phyloP scores from a whole-genome alignment of 176 grass and related monocot species.

The Thinopyrum elongatum region DNA sequence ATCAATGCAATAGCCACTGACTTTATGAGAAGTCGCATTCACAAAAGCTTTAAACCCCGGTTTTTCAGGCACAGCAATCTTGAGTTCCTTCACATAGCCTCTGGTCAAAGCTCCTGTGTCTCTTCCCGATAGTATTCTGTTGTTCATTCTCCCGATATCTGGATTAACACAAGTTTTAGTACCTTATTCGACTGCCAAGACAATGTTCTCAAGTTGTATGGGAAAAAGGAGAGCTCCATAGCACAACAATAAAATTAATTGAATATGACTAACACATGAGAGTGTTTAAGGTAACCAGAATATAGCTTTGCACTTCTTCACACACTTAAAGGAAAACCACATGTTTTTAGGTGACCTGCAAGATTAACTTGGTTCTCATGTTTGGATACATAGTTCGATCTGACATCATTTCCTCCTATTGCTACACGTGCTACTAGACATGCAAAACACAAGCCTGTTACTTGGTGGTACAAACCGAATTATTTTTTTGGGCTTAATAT shows the following conservation, averaged over 20 bases:
- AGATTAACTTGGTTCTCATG: not conserved
- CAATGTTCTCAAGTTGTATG: not conserved
- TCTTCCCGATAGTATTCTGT: not conserved
- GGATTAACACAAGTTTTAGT: constrained; percentile 1
- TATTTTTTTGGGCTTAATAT: too few relatives aligned
- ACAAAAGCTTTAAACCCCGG: constrained; percentile 47
- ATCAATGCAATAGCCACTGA: constrained; percentile 63
- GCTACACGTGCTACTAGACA: too few relatives aligned
- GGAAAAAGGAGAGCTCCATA: not conserved
- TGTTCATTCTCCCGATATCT: not conserved
- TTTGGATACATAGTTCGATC: too few relatives aligned
- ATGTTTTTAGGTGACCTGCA: not conserved
- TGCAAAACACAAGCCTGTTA: too few relatives aligned
- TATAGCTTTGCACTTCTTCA: not conserved
- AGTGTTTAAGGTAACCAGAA: not conserved
- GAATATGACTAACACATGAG: not conserved
- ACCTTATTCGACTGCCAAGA: not conserved
- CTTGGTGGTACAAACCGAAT: too few relatives aligned
- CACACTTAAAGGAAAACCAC: not conserved
- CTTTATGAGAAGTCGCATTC: constrained; percentile 1
- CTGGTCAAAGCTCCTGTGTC: not conserved
- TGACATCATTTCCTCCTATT: too few relatives aligned
- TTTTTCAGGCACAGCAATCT: constrained; percentile 52
- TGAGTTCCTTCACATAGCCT: constrained; percentile 27
- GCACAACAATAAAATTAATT: not conserved